Base-by-base conservation (phyloP, 163 green algal species). In the Scenedesmus sp. region DNA sequence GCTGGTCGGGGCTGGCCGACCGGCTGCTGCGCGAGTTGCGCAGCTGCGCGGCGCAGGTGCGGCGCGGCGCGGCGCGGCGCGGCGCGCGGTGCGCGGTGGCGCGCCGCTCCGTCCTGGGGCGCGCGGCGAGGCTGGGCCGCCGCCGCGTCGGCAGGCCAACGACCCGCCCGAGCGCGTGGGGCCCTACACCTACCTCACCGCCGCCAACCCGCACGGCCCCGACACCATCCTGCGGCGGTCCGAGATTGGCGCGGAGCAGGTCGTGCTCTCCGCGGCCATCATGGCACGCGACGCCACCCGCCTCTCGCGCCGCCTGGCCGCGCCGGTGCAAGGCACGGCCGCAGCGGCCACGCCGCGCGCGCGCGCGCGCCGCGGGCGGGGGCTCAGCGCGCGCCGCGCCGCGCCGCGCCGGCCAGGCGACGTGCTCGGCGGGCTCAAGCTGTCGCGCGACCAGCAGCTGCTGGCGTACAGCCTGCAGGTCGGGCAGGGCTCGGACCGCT, bases 381-480 rank as follows among this genome's bases (percentile, higher is more conserved):
- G 15, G 15, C 39, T 48, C 26, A 47, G 31, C 7, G 17, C 39
- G 15, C 63, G 13, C 31, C 18, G 24, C 10, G 14, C 36, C 20
- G 39, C 36, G 0, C 39, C 13, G 3, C 33, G 34, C 42, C 2
- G 11, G 28, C 9, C 83, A 87, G 84, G 65, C 17, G 34, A 50
- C 28, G 9, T 54, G 2, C n/a, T 85, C 29, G 66, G 29, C 10
- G 18, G 10, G 6, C 14, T 89, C 26, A 85, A 87, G 84, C 51
- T 89, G 29, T 83, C 70, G n/a, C 74, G 62, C 26, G 56, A 72
- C 63, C 85, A 89, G 15, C 63, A 45, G 3, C 74, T 89, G 58
- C 70, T 87, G 58, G 81, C 81, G 10, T 87, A 87, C 54, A 70
- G 74, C 24, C 36, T 89, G 54, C 75, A 48, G 33, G 4, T 78